phyloP scores from a whole-genome alignment of 2,329 filamentous ascomycete species.

The Alternaria novae-zelandiae region DNA sequence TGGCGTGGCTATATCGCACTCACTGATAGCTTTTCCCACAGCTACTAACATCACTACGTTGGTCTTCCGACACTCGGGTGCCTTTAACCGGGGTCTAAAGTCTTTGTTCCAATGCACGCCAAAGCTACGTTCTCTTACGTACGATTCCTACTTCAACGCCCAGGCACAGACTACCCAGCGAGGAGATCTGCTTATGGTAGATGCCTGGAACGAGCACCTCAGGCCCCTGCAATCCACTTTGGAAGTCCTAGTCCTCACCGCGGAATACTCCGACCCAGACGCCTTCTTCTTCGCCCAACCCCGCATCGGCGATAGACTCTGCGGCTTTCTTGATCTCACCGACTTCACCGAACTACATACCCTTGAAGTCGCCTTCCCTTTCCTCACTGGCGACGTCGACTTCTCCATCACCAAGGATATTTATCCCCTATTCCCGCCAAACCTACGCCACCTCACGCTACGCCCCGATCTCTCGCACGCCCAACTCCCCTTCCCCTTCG shows the following conservation, averaged over 20 bases:
- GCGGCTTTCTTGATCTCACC: slow-evolving; percentile 32
- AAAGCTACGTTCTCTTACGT: slow-evolving; percentile 30
- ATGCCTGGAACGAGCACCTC: slow-evolving; percentile 25
- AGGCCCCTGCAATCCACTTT: slow-evolving; percentile 15
- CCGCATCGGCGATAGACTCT: slow-evolving; percentile 15
- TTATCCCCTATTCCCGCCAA: slow-evolving; percentile 28
- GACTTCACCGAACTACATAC: slow-evolving; percentile 28
- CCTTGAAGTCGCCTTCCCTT: slow-evolving; percentile 32
- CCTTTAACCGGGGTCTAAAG: slow-evolving; percentile 6
- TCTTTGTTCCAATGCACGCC: slow-evolving; percentile 20
- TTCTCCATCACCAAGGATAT: slow-evolving; percentile 31
- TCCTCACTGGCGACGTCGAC: slow-evolving; percentile 31
- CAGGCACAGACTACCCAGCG: slow-evolving; percentile 1
- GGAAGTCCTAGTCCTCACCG: slow-evolving; percentile 25
- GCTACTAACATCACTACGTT: slow-evolving; percentile 28
- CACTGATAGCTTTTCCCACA: slow-evolving; percentile 1
- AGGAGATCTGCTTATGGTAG: slow-evolving; percentile 20
- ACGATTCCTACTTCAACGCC: slow-evolving; percentile 29
- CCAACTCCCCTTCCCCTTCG: slow-evolving; percentile 27
- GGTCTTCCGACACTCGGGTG: slow-evolving; percentile 25
- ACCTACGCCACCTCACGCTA: slow-evolving; percentile 31
- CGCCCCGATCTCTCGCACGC: slow-evolving; percentile 34
- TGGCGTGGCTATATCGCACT: neutral
- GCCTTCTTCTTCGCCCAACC: slow-evolving; percentile 31
- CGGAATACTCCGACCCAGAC: slow-evolving; percentile 28